phyloP scores from a whole-genome alignment of 73 alveolate species.

The Stentor roeselii region DNA sequence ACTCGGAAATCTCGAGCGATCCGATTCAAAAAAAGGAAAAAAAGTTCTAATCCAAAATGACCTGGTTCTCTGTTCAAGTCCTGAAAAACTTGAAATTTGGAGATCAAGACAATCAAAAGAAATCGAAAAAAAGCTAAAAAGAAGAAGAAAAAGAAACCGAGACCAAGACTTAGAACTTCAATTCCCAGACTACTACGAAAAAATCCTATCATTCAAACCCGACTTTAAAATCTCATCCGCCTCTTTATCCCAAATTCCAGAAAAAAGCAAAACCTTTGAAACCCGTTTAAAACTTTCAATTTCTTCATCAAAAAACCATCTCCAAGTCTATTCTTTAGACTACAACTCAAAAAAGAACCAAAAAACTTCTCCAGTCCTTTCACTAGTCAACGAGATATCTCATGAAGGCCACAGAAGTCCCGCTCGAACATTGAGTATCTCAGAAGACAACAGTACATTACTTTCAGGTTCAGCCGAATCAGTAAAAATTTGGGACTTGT shows the following conservation, averaged over 20 bases:
- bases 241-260: not conserved
- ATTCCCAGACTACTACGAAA: conserved; percentile 22
- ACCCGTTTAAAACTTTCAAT: not conserved
- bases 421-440: conserved; percentile 13
- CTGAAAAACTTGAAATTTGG: conserved; percentile 25
- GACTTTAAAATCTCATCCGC: not conserved
- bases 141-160: conserved; percentile 40
- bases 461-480: conserved; percentile 27
- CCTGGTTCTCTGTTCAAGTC: conserved; percentile 9
- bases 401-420: conserved; percentile 32
- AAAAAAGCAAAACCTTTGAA: conserved; percentile 2
- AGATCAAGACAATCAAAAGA: conserved; percentile 21
- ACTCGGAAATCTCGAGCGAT: not conserved
- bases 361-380: not conserved
- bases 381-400: not conserved
- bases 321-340: not conserved
- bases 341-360: not conserved
- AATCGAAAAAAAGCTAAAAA: conserved; percentile 40
- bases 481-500: conserved; percentile 25
- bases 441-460: conserved; percentile 18
- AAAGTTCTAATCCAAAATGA: not conserved
- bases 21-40: not conserved
- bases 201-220: conserved; percentile 24
- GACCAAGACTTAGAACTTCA: conserved; percentile 35
- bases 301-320: not conserved